A percentile compares a stretch with the other conserved stretches of the same genome.
Evolutionary conservation across 1,139 yeast genomes (phyloP).

Genomic region (Lodderomyces pseudojiufengensis): DNA sequence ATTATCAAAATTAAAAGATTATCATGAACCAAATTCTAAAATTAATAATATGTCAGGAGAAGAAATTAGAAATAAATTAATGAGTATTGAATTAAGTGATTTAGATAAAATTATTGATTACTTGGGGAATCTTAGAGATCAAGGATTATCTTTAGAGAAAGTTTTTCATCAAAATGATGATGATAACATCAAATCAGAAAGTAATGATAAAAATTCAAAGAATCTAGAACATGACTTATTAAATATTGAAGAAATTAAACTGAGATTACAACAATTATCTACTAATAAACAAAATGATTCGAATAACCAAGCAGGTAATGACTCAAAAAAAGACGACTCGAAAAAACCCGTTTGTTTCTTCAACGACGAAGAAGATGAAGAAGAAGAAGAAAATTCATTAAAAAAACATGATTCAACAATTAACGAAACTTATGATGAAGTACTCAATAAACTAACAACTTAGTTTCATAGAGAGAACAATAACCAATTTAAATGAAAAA

Average conservation of each 20-base stretch:
- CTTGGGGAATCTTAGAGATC: constrained; percentile 45
- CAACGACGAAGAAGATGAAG: constrained; percentile 4
- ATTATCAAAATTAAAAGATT: constrained; percentile 28
- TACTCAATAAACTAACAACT: constrained; percentile 34
- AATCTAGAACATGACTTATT: constrained; percentile 12
- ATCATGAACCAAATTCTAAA: constrained; percentile 17
- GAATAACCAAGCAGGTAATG: constrained; percentile 2
- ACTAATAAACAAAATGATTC: constrained; percentile 1
- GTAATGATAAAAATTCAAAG: neutral
- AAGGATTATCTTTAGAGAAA: constrained; percentile 50
- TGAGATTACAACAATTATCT: constrained; percentile 17
- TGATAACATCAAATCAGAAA: constrained; percentile 3
- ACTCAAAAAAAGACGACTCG: constrained; percentile 4
- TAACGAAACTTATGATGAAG: constrained; percentile 50
- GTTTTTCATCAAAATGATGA: constrained; percentile 37
- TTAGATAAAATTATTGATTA: constrained; percentile 49
- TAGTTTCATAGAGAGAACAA: neutral
- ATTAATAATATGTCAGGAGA: constrained; percentile 45
- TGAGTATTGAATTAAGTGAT: constrained; percentile 46
- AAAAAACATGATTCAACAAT: constrained; percentile 15
- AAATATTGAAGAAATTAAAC: constrained; percentile 19
- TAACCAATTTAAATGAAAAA: too few relatives aligned
- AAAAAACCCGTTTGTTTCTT: constrained; percentile 1
- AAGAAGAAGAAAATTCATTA: constrained; percentile 7
- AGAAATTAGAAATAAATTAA: constrained; percentile 47